Conservation (phyloP, 2,329 filamentous ascomycete genomes). For the Elsinoe perseae region DNA sequence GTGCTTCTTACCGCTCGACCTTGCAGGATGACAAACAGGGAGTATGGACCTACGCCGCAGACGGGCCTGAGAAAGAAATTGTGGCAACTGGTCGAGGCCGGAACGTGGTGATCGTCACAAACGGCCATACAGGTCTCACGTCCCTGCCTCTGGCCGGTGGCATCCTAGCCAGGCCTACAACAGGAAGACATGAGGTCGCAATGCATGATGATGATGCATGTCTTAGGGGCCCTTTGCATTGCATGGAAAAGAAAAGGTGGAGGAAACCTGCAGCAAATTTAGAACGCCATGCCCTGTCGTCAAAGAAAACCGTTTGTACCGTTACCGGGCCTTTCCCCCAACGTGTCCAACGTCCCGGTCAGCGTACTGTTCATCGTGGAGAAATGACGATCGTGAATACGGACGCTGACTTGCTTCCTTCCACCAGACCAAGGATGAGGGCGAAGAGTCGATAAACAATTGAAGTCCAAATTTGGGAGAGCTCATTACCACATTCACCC, state of each 20-base stretch:
- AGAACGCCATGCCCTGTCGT: constrained; percentile 4
- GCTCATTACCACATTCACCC: constrained; percentile 7
- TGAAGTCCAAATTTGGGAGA: constrained; percentile 5
- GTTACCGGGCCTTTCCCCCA: constrained; percentile 5
- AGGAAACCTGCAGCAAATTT: background rate
- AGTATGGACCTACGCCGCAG: background rate
- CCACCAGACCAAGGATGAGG: background rate
- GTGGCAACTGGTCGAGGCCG: background rate
- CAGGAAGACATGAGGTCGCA: background rate
- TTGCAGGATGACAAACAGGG: background rate
- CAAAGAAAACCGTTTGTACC: constrained; percentile 1
- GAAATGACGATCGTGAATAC: background rate
- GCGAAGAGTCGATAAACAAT: background rate
- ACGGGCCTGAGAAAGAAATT: background rate
- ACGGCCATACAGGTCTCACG: background rate
- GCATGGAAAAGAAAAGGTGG: background rate
- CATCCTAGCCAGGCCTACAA: background rate
- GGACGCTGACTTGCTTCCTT: background rate
- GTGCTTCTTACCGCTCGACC: background rate
- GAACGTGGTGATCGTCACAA: background rate
- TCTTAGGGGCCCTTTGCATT: constrained; percentile 11
- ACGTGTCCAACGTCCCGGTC: constrained; percentile 2
- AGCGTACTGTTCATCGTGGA: background rate
- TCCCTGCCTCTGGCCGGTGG: too few species aligned
- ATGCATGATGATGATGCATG: background rate